A percentile compares a stretch with the other conserved stretches of the same genome.
Conservation (phyloP, 1,139 yeast species). For the Protomyces gravidus region DNA sequence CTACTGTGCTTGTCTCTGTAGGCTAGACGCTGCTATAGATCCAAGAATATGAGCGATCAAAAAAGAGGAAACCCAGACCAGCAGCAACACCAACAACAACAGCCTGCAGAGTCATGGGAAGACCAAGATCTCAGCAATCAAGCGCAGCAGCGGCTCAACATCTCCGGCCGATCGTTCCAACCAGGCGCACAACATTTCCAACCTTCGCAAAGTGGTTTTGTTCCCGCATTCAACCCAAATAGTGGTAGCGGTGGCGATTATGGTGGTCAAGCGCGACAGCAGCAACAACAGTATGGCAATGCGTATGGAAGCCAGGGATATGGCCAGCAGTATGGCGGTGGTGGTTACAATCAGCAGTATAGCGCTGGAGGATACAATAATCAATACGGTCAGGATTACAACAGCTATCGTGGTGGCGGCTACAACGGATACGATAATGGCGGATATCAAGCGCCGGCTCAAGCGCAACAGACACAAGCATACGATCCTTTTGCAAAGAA, state of each 20-base stretch:
- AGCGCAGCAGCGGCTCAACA: slow-evolving; percentile 13
- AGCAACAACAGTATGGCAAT: slow-evolving; percentile 41
- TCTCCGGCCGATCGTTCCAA: slow-evolving; percentile 22
- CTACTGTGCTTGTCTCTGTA: neutral
- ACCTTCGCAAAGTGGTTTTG: slow-evolving; percentile 24
- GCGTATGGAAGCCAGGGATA: slow-evolving; percentile 38
- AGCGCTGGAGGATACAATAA: slow-evolving; percentile 38
- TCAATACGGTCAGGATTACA: slow-evolving; percentile 48
- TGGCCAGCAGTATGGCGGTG: slow-evolving; percentile 34
- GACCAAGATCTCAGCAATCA: slow-evolving; percentile 14
- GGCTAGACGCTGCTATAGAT: neutral
- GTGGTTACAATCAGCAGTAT: slow-evolving; percentile 41
- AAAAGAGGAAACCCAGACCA: neutral
- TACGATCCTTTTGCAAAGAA: slow-evolving; percentile 22
- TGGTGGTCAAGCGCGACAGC: slow-evolving; percentile 36
- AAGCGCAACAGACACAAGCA: slow-evolving; percentile 20
- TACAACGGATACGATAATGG: slow-evolving; percentile 37
- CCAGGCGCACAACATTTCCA: slow-evolving; percentile 24
- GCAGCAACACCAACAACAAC: slow-evolving; percentile 3
- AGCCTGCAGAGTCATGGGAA: slow-evolving; percentile 22
- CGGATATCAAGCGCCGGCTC: slow-evolving; percentile 25
- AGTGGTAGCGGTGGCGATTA: slow-evolving; percentile 18
- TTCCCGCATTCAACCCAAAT: slow-evolving; percentile 27
- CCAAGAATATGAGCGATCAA: neutral
- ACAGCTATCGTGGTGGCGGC: slow-evolving; percentile 61